Percentiles rank a stretch among this genome's conserved stretches.
These are phyloP conservation scores for Centrapalus pauciflorus DNA, from an alignment of 129 eudicot species.

Conservation along the genomic window DNA sequence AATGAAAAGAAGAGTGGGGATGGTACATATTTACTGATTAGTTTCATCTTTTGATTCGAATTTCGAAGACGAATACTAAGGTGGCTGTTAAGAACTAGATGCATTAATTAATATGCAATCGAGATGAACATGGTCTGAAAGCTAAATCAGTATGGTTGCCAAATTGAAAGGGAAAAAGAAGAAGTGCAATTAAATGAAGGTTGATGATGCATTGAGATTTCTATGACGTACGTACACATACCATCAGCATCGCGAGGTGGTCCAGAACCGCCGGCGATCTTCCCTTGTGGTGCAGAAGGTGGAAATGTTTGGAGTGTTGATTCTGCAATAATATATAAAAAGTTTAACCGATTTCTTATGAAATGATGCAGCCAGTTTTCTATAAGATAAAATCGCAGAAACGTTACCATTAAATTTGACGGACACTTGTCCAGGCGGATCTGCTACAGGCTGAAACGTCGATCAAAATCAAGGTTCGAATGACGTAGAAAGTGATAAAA, in stretches of 20 bases:
- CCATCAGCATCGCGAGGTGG: constrained; percentile 89
- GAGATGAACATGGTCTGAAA: background rate
- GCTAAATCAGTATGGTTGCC: background rate
- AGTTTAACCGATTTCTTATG: background rate
- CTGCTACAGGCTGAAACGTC: constrained; percentile 58
- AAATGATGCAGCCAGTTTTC: background rate
- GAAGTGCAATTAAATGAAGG: too few relatives aligned
- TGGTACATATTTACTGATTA: background rate
- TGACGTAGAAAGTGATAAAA: background rate
- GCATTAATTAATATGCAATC: constrained; percentile 2
- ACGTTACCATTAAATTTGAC: constrained; percentile 60
- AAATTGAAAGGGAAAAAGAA: background rate
- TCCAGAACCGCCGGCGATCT: constrained; percentile 56
- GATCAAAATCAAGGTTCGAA: background rate
- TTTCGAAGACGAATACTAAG: background rate
- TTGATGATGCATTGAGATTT: background rate
- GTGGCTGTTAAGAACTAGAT: background rate
- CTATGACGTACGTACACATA: constrained; percentile 28
- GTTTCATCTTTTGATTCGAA: background rate
- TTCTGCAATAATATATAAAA: constrained; percentile 40
- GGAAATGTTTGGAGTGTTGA: constrained; percentile 72
- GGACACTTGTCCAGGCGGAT: constrained; percentile 58
- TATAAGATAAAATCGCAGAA: background rate
- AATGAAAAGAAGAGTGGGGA: background rate
- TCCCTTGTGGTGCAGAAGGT: constrained; percentile 69